Conservation (phyloP, 2,329 filamentous ascomycete genomes). For the Ceratocystis harringtonii region DNA sequence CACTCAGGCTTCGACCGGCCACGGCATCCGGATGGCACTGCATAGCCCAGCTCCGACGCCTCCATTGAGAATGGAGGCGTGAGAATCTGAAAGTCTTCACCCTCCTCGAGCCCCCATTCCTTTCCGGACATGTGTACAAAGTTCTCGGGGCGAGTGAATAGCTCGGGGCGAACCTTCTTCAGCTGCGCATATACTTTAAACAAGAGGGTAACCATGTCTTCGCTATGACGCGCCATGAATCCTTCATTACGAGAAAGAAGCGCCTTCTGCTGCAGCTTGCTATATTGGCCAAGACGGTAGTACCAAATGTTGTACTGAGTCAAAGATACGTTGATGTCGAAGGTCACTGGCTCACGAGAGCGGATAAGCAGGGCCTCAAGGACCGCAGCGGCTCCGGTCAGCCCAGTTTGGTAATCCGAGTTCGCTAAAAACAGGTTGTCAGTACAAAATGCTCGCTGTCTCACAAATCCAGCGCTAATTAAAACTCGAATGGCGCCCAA, state of each 20-base stretch:
- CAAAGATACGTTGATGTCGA: constrained; percentile 21
- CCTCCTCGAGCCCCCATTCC: constrained; percentile 13
- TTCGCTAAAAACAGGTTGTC: constrained; percentile 17
- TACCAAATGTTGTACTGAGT: constrained; percentile 23
- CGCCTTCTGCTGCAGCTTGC: constrained; percentile 15
- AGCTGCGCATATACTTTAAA: constrained; percentile 11
- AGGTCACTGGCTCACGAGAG: constrained; percentile 18
- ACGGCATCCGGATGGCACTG: constrained; percentile 11
- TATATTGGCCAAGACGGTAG: constrained; percentile 20
- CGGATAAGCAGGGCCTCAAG: constrained; percentile 19
- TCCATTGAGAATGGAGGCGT: constrained; percentile 15
- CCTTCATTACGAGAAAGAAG: constrained; percentile 17
- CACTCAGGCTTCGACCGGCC: constrained; percentile 17
- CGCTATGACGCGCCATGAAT: constrained; percentile 19
- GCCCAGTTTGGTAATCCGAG: constrained; percentile 21
- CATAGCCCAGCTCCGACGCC: constrained; percentile 11
- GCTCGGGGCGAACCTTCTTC: constrained; percentile 13
- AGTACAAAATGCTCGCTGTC: not conserved
- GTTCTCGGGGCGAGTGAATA: constrained; percentile 14
- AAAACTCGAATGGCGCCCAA: not conserved
- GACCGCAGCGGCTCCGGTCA: constrained; percentile 19
- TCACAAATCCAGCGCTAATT: not conserved
- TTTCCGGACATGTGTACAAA: constrained; percentile 17
- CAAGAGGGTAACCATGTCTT: constrained; percentile 19
- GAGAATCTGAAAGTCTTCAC: constrained; percentile 14